phyloP scores from a whole-genome alignment of 306 rosid genomes.

The Citrullus amarus region DNA sequence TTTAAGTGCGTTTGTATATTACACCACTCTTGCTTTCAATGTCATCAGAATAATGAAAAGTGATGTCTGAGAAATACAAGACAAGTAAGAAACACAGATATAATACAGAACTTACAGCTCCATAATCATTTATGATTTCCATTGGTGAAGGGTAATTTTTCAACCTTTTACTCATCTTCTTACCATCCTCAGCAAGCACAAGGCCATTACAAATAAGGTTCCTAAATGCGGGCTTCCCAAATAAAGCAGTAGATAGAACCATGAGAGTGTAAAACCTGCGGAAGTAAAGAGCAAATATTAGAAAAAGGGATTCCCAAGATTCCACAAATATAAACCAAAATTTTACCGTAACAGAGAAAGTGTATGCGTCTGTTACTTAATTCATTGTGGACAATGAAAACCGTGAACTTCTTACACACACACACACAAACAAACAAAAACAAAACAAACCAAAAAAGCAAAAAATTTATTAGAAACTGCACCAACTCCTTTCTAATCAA shows the following conservation, averaged over 20 bases:
- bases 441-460: no score
- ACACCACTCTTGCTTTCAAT: not conserved
- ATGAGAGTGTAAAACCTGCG: conserved; percentile 95
- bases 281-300: conserved; percentile 11
- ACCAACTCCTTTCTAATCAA: not conserved
- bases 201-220: conserved; percentile 97
- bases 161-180: conserved; percentile 94
- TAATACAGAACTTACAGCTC: conserved; percentile 53
- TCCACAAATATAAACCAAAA: not conserved
- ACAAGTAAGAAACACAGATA: not conserved
- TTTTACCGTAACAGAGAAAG: not conserved
- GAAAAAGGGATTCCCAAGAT: not conserved
- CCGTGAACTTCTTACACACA: not conserved
- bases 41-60: not conserved
- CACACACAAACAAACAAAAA: no score
- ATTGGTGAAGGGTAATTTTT: conserved; percentile 86
- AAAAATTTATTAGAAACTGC: not conserved
- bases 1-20: not conserved
- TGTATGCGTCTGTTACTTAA: not conserved
- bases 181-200: conserved; percentile 94
- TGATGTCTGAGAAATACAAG: not conserved
- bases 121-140: conserved; percentile 75
- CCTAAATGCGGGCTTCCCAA: conserved; percentile 86
- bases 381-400: not conserved
- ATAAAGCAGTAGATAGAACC: conserved; percentile 89